phyloP scores from a whole-genome alignment of 192 early-diverging fungal genomes.

The Podila verticillata region DNA sequence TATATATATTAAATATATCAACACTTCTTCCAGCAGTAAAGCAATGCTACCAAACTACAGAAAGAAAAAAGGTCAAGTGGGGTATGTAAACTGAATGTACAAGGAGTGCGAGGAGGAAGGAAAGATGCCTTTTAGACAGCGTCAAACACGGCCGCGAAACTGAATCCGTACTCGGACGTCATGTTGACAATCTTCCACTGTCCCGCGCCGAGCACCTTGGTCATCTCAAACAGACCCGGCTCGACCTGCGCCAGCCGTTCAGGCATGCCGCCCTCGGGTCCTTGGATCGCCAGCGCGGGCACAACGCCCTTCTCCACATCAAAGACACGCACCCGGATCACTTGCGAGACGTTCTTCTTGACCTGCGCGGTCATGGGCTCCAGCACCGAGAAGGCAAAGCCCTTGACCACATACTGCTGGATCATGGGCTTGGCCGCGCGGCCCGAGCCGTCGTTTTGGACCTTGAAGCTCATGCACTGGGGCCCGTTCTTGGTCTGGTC shows the following conservation, averaged over 20 bases:
- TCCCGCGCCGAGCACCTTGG: constrained; percentile 18
- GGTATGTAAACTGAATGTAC: background rate
- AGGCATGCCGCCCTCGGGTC: constrained; percentile 46
- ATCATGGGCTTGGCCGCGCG: constrained; percentile 37
- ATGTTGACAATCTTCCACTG: constrained; percentile 51
- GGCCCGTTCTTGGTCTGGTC: constrained; percentile 53
- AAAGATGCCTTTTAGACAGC: constrained; percentile 20
- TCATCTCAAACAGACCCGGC: constrained; percentile 40
- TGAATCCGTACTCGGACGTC: constrained; percentile 49
- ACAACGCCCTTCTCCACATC: constrained; percentile 38
- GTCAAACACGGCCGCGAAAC: constrained; percentile 50
- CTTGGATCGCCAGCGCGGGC: constrained; percentile 41
- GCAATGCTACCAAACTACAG: too few species aligned
- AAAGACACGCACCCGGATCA: constrained; percentile 45
- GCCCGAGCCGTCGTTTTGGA: constrained; percentile 42
- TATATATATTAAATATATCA: too few species aligned
- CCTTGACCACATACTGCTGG: constrained; percentile 50
- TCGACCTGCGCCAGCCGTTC: constrained; percentile 35
- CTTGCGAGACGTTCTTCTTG: constrained; percentile 25
- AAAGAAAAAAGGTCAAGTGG: background rate
- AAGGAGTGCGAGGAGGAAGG: background rate
- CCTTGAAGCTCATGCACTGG: constrained; percentile 38
- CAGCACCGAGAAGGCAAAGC: constrained; percentile 47
- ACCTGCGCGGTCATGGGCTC: constrained; percentile 40
- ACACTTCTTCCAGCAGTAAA: too few species aligned